Conservation (phyloP, 371 early-diverging fungal genomes). For the Basidiobolus meristosporus region DNA sequence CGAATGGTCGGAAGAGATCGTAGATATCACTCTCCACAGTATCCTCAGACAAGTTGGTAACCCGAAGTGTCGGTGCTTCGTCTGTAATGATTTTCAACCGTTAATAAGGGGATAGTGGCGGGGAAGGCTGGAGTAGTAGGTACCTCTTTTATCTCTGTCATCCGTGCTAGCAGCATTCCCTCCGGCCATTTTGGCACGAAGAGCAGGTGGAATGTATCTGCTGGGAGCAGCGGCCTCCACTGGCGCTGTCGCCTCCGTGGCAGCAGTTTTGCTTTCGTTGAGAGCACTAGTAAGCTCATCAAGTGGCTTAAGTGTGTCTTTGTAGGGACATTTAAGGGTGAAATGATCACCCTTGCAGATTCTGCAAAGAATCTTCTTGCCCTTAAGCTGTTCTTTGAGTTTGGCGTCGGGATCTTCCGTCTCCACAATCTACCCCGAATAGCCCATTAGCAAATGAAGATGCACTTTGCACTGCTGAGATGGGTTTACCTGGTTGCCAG, state of each 20-base stretch:
- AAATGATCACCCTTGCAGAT: conserved; percentile 92
- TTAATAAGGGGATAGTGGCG: too few relatives aligned
- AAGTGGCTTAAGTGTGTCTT: conserved; percentile 69
- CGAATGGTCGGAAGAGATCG: conserved; percentile 76
- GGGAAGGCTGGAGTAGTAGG: too few relatives aligned
- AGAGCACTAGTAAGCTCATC: conserved; percentile 14
- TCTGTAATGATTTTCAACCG: conserved; percentile 25
- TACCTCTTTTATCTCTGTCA: conserved; percentile 7
- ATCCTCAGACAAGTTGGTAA: conserved; percentile 91
- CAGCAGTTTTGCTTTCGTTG: conserved; percentile 4
- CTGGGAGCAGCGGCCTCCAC: conserved; percentile 11
- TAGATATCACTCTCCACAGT: conserved; percentile 72
- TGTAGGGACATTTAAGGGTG: conserved; percentile 93
- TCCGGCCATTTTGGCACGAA: conserved; percentile 34
- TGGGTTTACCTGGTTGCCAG: conserved; percentile 16
- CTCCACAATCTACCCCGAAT: conserved; percentile 1
- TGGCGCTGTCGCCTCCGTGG: conserved; percentile 6
- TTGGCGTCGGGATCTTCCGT: conserved; percentile 6
- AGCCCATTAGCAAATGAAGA: too few relatives aligned
- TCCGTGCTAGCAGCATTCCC: conserved; percentile 12
- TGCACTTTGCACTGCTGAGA: background rate
- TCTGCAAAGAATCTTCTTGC: conserved; percentile 84
- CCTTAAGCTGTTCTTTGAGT: conserved; percentile 16
- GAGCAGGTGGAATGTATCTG: conserved; percentile 72
- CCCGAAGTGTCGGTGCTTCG: conserved; percentile 74